These are phyloP conservation scores for Periconia sp. DNA, from an alignment of 2,329 filamentous ascomycete genomes.

Conservation along the genomic window DNA sequence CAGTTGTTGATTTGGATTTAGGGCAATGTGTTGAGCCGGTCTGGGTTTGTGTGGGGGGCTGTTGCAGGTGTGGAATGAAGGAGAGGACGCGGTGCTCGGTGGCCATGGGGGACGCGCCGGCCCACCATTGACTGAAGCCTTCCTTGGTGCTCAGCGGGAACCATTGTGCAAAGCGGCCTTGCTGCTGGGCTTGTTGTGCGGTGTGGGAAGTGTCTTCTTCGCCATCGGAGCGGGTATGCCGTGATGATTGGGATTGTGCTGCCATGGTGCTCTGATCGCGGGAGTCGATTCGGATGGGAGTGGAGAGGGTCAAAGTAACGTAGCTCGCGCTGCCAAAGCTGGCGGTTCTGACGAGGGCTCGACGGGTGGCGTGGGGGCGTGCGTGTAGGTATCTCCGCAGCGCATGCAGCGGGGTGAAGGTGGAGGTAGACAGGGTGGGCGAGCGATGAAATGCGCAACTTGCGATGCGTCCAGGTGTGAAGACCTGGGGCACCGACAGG, in stretches of 20 bases:
- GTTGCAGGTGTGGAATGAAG: constrained; percentile 78
- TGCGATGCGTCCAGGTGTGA: constrained; percentile 9
- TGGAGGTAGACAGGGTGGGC: constrained; percentile 39
- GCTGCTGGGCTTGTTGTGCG: constrained; percentile 39
- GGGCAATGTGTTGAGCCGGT: constrained; percentile 58
- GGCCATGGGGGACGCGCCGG: constrained; percentile 74
- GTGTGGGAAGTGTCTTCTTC: constrained; percentile 53
- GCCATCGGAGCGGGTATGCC: constrained; percentile 42
- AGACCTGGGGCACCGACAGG: constrained; percentile 7
- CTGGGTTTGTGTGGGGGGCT: constrained; percentile 68
- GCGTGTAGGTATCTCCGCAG: constrained; percentile 30
- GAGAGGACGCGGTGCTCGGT: constrained; percentile 89
- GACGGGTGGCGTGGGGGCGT: constrained; percentile 21
- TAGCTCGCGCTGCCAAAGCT: constrained; percentile 36
- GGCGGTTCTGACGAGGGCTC: constrained; percentile 26
- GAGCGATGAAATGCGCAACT: constrained; percentile 5
- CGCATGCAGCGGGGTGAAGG: constrained; percentile 36
- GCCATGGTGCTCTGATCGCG: constrained; percentile 34
- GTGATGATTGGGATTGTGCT: constrained; percentile 18
- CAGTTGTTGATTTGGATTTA: constrained; percentile 44
- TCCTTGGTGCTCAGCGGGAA: constrained; percentile 93
- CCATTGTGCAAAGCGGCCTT: constrained; percentile 46
- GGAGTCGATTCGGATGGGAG: constrained; percentile 26
- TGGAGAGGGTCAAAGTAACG: constrained; percentile 30
- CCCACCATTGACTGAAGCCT: constrained; percentile 93